These are phyloP conservation scores for Colletotrichum tabaci DNA, from an alignment of 2,329 filamentous ascomycete species.

Conservation along the genomic window DNA sequence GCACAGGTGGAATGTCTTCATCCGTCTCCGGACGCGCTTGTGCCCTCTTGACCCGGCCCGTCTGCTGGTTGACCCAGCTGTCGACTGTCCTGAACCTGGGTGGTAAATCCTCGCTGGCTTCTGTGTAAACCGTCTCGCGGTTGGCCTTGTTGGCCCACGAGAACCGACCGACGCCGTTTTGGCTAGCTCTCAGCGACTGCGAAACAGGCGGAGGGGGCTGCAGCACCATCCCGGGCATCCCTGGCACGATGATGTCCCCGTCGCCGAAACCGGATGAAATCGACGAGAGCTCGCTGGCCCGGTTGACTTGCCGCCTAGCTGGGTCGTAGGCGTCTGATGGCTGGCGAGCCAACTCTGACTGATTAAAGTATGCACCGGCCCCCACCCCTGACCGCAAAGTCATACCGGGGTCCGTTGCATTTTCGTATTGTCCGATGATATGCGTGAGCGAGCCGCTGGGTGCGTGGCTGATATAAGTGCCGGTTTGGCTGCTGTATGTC, in stretches of 20 bases:
- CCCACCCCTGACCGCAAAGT: conserved; percentile 55
- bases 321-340: conserved; percentile 55
- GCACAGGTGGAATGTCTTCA: conserved; percentile 56
- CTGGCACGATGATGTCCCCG: conserved; percentile 68
- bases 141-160: conserved; percentile 55
- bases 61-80: conserved; percentile 78
- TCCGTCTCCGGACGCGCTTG: conserved; percentile 55
- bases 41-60: conserved; percentile 65
- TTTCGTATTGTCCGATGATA: conserved; percentile 32
- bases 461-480: conserved; percentile 42
- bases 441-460: conserved; percentile 37
- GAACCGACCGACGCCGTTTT: conserved; percentile 48
- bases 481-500: conserved; percentile 37
- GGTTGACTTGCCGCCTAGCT: conserved; percentile 54
- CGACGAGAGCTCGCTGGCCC: conserved; percentile 69
- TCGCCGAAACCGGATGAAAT: conserved; percentile 77
- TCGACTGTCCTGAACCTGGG: conserved; percentile 71
- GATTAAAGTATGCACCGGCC: conserved; percentile 56
- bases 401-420: conserved; percentile 44
- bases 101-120: conserved; percentile 67
- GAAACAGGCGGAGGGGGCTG: conserved; percentile 39
- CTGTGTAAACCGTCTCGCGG: conserved; percentile 68
- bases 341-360: conserved; percentile 55
- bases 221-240: conserved; percentile 29
- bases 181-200: conserved; percentile 29